These are phyloP conservation scores for Carex scoparia DNA, from an alignment of 176 grass and related monocot genomes.

Conservation along the genomic window DNA sequence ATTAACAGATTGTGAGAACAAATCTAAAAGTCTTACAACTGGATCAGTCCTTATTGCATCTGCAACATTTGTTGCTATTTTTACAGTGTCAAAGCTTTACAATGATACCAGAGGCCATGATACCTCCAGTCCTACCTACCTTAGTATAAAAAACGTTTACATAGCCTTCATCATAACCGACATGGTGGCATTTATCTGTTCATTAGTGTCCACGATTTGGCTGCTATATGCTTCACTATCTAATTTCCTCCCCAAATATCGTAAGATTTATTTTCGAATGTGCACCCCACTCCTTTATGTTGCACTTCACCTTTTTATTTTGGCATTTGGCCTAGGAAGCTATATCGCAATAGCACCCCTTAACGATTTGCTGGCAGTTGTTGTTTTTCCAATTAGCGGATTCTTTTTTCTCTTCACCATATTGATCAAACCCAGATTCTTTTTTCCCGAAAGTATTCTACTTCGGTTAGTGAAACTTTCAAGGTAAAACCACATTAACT, in stretches of 20 bases:
- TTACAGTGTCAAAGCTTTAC: conserved; percentile 2
- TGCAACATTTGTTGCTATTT: conserved; percentile 17
- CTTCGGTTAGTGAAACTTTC: too few relatives aligned
- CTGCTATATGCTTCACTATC: neutral
- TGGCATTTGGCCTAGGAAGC: neutral
- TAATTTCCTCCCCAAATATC: neutral
- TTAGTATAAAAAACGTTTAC: neutral
- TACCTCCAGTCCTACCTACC: neutral
- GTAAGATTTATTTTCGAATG: neutral
- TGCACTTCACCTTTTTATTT: neutral
- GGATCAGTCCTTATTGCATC: conserved; percentile 12
- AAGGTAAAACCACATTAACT: too few relatives aligned
- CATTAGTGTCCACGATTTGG: neutral
- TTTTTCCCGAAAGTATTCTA: too few relatives aligned
- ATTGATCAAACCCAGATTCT: too few relatives aligned
- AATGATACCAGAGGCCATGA: neutral
- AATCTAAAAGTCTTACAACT: neutral
- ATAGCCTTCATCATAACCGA: conserved; percentile 2
- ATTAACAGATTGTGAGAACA: neutral
- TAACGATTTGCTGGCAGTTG: too few relatives aligned
- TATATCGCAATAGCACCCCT: neutral
- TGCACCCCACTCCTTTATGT: neutral
- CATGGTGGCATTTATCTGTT: neutral
- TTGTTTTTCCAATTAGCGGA: too few relatives aligned
- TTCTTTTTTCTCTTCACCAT: too few relatives aligned